Conservation (phyloP, 1,284 basidiomycete genomes). For the Athelia psychrophila region DNA sequence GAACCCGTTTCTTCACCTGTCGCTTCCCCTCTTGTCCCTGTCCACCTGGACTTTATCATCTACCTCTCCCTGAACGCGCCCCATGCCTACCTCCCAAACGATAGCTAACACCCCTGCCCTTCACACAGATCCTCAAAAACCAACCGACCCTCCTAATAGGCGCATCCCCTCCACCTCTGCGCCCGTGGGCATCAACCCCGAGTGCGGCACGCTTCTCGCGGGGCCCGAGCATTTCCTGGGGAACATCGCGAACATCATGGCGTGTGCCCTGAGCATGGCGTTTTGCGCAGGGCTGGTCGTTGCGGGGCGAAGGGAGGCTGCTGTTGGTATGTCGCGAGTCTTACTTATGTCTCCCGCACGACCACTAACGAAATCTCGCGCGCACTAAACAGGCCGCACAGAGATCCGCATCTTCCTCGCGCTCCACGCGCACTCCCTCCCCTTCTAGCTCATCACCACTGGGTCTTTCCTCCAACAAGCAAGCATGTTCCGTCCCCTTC, state of each 20-base stretch:
- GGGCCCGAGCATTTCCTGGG: slow-evolving; percentile 65
- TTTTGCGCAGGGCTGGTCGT: slow-evolving; percentile 46
- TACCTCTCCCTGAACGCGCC: slow-evolving; percentile 3
- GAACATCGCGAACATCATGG: slow-evolving; percentile 71
- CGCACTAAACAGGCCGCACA: slow-evolving; percentile 64
- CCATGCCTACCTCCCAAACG: slow-evolving; percentile 5
- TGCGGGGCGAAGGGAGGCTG: slow-evolving; percentile 46
- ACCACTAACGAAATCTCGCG: not conserved
- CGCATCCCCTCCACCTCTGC: slow-evolving; percentile 39
- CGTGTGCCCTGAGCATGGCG: slow-evolving; percentile 58
- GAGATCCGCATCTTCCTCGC: slow-evolving; percentile 66
- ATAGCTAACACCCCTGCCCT: slow-evolving; percentile 10
- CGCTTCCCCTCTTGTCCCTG: not conserved
- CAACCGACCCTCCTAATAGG: slow-evolving; percentile 32
- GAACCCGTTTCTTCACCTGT: too few relatives aligned
- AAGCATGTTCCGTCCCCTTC: too few relatives aligned
- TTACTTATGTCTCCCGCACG: not conserved
- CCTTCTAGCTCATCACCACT: slow-evolving; percentile 76
- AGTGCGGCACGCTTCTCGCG: slow-evolving; percentile 49
- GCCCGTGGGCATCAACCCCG: slow-evolving; percentile 56
- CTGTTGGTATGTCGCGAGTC: not conserved
- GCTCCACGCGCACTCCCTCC: slow-evolving; percentile 68
- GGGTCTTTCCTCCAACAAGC: slow-evolving; percentile 76
- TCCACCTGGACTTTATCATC: not conserved
- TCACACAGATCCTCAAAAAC: slow-evolving; percentile 34